A percentile compares a stretch with the other conserved stretches of the same genome.
Evolutionary conservation across 345 rosid genomes (phyloP).

Genomic region (Camelina sativa): DNA sequence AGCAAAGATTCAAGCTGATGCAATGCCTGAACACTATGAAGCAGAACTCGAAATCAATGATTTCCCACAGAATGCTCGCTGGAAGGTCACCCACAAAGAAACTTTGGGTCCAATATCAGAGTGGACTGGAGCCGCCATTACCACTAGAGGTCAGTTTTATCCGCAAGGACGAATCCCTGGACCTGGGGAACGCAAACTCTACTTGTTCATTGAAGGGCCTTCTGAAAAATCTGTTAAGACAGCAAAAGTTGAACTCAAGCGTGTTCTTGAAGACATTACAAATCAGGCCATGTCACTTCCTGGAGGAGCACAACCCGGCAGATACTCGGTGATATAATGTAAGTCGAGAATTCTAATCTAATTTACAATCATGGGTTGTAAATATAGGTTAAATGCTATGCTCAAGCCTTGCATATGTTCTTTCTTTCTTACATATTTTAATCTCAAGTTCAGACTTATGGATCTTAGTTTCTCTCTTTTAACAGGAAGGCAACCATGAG

Average conservation of each 20-base stretch:
- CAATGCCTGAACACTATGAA: conserved; percentile 96
- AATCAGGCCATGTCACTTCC: conserved; percentile 84
- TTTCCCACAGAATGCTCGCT: conserved; percentile 96
- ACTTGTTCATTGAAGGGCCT: conserved; percentile 92
- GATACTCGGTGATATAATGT: conserved; percentile 85
- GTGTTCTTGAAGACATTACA: conserved; percentile 88
- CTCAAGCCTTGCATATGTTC: not conserved
- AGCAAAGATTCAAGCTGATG: conserved; percentile 95
- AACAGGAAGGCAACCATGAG: conserved; percentile 43
- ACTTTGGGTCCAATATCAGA: conserved; percentile 96
- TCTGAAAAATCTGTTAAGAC: conserved; percentile 85
- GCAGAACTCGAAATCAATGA: conserved; percentile 97
- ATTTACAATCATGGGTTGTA: conserved; percentile 20
- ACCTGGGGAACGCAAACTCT: conserved; percentile 90
- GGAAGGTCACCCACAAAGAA: conserved; percentile 99
- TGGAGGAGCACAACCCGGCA: conserved; percentile 89
- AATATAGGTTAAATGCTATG: not conserved
- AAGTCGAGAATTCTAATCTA: conserved; percentile 46
- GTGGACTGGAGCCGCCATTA: conserved; percentile 96
- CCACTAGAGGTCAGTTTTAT: conserved; percentile 85
- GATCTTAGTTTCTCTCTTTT: conserved; percentile 42
- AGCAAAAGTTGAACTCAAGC: conserved; percentile 86
- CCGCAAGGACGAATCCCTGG: conserved; percentile 70
- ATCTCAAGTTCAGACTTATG: conserved; percentile 41
- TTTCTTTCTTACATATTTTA: not conserved